A percentile compares a stretch with the other conserved stretches of the same genome.
phyloP scores from a whole-genome alignment of 352 stramenopile genomes.

The Phytopythium ostracodes region DNA sequence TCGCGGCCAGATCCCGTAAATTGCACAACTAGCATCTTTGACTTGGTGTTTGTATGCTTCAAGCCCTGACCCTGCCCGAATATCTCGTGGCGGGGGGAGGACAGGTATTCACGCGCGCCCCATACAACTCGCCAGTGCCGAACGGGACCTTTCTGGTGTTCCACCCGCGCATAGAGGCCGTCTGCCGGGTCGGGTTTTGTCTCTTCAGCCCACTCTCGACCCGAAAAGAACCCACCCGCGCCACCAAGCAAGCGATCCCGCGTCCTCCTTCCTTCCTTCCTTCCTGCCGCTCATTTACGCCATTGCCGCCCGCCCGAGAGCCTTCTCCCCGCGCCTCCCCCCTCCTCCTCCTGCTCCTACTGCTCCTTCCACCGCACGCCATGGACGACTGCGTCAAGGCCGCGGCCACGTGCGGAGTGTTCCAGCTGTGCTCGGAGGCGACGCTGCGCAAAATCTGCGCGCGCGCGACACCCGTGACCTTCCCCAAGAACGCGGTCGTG shows the following conservation, averaged over 20 bases:
- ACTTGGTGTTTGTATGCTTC: too few relatives aligned
- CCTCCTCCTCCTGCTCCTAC: background rate
- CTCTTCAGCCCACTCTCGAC: background rate
- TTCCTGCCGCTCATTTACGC: conserved; percentile 3
- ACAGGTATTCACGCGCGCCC: background rate
- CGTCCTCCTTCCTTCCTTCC: background rate
- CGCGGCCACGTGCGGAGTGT: conserved; percentile 70
- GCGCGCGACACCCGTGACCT: conserved; percentile 51
- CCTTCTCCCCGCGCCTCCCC: too few relatives aligned
- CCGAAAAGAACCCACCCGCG: conserved; percentile 3
- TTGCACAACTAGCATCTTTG: too few relatives aligned
- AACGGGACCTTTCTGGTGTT: conserved; percentile 1
- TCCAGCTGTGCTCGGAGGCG: conserved; percentile 75
- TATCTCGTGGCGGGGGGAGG: too few relatives aligned
- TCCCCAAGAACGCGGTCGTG: conserved; percentile 69
- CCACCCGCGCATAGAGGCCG: background rate
- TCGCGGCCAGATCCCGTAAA: background rate
- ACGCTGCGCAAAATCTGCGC: conserved; percentile 81
- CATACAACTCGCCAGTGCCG: background rate
- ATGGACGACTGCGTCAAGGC: conserved; percentile 69
- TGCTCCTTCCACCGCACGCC: background rate
- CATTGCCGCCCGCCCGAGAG: conserved; percentile 7
- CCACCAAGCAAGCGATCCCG: conserved; percentile 2
- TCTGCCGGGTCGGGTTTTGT: background rate
- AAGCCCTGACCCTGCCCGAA: too few relatives aligned